Base-by-base conservation (phyloP, 1,284 basidiomycete species). In the Ceratobasidium sp. region DNA sequence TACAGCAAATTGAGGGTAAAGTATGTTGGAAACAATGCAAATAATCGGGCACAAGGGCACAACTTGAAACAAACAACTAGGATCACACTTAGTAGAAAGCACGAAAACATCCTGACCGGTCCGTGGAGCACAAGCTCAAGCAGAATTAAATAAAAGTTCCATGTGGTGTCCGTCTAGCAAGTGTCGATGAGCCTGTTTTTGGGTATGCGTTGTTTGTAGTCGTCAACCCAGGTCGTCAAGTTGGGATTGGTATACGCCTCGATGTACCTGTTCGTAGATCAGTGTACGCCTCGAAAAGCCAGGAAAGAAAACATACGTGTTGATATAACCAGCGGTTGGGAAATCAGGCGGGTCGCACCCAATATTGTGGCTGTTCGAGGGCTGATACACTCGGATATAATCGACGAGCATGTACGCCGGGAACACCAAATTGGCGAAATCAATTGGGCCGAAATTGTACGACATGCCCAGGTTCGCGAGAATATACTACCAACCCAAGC, bases 391-490 rank as follows among this genome's bases (percentile, higher is more conserved):
- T 12, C 94, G 85, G 52, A 96, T 85, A 79, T 88, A 96, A 75
- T 97, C 93, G 65, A 96, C 80, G 29, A 81, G 79, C 89, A 94
- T 89, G 32, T 65, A 62, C 27, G 47, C 31, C 32, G 60, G 68
- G 49, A 71, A 80, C 5, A 65, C 47, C 22, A 94, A 80, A 64
- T 89, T 79, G 0, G 82, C 77, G 55, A 90, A 81, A 77, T 94
- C 86, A 56, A 93, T 86, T 1, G 73, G 64, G 45, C 90, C 90
- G 74, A 96, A 94, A 75, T 91, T 90, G 31, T 81, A 79, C 1
- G 92, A 94, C 78, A 96, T 88, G 65, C 92, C 94, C 75, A 96
- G 79, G 77, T 94, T 93, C 70, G 85, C 80, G 72, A 96, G 86
- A 74, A 96, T 82, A 77, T 93, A 89, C 87, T 89, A 70, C 2